Evolutionary conservation across 768 basidiomycete species (phyloP).

Genomic region (Tylopilus cervinicoccineus): DNA sequence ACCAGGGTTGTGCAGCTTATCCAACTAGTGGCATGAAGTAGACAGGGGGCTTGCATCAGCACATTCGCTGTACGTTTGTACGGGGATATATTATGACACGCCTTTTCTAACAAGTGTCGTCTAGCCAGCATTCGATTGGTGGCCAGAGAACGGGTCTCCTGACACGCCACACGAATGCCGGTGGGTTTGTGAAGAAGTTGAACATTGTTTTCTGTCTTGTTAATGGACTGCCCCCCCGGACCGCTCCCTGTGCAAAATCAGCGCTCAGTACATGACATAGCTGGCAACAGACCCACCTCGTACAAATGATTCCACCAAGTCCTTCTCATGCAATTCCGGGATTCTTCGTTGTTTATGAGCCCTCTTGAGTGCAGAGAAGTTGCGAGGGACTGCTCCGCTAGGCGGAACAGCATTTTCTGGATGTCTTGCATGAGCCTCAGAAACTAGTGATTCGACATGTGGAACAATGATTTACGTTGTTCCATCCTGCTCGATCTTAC

Average conservation of each 20-base stretch:
- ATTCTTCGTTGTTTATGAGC: conserved; percentile 59
- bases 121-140: conserved; percentile 79
- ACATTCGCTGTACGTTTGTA: conserved; percentile 3
- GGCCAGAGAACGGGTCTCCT: conserved; percentile 81
- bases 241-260: conserved; percentile 61
- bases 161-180: conserved; percentile 81
- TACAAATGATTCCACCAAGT: conserved; percentile 85
- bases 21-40: conserved; percentile 46
- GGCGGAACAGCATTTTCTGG: conserved; percentile 32
- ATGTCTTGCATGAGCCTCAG: conserved; percentile 25
- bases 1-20: conserved; percentile 69
- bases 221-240: conserved; percentile 95
- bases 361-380: conserved; percentile 69
- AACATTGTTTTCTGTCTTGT: conserved; percentile 91
- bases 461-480: conserved; percentile 23
- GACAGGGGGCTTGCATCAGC: conserved; percentile 17
- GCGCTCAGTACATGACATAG: background rate
- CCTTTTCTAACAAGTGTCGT: conserved; percentile 72
- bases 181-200: conserved; percentile 88
- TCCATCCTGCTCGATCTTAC: conserved; percentile 40
- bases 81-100: conserved; percentile 36
- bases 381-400: conserved; percentile 31
- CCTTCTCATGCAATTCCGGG: conserved; percentile 70
- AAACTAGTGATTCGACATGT: conserved; percentile 28
- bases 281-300: conserved; percentile 51